Evolutionary conservation across 257 asterid genomes (phyloP).

Genomic region (Forsythia suspensa): DNA sequence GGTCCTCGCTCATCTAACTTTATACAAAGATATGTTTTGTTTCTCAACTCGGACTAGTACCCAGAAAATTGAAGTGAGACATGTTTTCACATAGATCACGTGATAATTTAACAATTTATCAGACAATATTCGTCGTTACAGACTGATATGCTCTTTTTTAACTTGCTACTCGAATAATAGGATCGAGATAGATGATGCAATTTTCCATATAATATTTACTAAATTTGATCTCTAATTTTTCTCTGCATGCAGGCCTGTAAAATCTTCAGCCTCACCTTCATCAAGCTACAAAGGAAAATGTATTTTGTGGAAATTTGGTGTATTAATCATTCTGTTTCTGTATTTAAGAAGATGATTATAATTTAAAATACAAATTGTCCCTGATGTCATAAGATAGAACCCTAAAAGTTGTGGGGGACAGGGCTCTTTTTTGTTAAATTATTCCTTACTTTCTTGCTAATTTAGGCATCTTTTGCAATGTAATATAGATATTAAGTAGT

Average conservation of each 20-base stretch:
- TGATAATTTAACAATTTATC: neutral
- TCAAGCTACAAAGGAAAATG: slow-evolving; percentile 7
- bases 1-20: too few species aligned
- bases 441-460: slow-evolving; percentile 39
- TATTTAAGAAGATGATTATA: slow-evolving; percentile 27
- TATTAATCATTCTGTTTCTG: slow-evolving; percentile 27
- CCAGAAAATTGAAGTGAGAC: neutral
- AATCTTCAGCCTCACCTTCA: slow-evolving; percentile 34
- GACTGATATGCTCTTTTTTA: neutral
- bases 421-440: neutral
- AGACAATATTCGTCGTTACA: neutral
- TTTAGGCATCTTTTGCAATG: slow-evolving; percentile 36
- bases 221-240: neutral
- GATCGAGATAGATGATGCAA: neutral
- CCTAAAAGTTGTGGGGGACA: slow-evolving; percentile 9
- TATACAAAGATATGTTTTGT: neutral
- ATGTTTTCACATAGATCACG: neutral
- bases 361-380: neutral
- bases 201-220: neutral
- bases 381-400: neutral
- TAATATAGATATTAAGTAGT: neutral
- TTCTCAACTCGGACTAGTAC: neutral
- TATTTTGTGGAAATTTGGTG: slow-evolving; percentile 32
- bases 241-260: slow-evolving; percentile 28
- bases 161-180: neutral